Conservation (phyloP, 441 rosid genomes). For the Adansonia madagascariensis region DNA sequence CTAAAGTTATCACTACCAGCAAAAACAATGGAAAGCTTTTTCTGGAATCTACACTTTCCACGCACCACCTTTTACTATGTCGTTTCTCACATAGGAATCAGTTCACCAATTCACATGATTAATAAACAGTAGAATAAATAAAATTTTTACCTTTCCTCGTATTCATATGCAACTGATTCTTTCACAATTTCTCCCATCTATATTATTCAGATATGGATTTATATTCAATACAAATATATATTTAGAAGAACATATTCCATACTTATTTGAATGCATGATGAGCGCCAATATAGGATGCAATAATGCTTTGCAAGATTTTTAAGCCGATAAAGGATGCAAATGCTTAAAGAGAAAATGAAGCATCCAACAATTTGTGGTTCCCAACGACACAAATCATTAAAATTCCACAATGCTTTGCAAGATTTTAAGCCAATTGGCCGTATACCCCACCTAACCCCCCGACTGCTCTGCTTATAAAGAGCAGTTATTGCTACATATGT, state of each 20-base stretch:
- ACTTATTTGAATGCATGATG: too few species aligned
- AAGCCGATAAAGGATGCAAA: too few species aligned
- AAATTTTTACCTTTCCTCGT: not conserved
- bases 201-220: too few species aligned
- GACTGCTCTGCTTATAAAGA: conserved; percentile 52
- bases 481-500: conserved; percentile 49
- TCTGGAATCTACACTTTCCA: not conserved
- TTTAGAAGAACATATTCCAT: too few species aligned
- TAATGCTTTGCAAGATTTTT: too few species aligned
- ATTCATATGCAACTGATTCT: too few species aligned
- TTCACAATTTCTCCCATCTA: too few species aligned
- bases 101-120: conserved; percentile 12
- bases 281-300: too few species aligned
- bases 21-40: conserved; percentile 22
- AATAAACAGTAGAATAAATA: not conserved
- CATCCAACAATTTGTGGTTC: conserved; percentile 42
- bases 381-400: conserved; percentile 57
- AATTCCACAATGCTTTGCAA: conserved; percentile 40
- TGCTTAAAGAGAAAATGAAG: not conserved
- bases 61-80: conserved; percentile 4
- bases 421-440: conserved; percentile 48
- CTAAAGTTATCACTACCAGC: not conserved
- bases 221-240: too few species aligned
- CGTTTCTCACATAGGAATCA: not conserved
- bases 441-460: conserved; percentile 46